Evolutionary conservation across 129 eudicot genomes (phyloP), one percentile per base, ranked within the genome.

Genomic region (Flaveria robusta): DNA sequence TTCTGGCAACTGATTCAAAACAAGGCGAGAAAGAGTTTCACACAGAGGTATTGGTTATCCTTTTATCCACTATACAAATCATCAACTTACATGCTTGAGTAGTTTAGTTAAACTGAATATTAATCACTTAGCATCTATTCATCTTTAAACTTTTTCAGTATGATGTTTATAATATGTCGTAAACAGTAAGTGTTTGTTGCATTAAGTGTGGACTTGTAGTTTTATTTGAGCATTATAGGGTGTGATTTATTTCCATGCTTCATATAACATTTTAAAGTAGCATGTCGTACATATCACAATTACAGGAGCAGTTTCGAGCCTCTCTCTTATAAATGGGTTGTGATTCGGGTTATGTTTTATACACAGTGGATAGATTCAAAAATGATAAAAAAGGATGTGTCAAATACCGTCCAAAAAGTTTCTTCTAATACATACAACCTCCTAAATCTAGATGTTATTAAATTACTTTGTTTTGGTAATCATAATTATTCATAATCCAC

Each of bases 1-100:
- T 90, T 74, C 89, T 93, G 29, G 98, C 96, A 72, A 93, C 95
- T 75, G 86, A 90, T 86, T 93, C 98, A 20, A 93, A 86, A 82
- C 98, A 90, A 86, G 98, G 98, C 71, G 96, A 88, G 81, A 90
- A 83, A 72, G 98, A 93, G 82, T 93, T 93, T 63, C 92, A 93
- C 68, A 88, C 95, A 2, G 98, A 93, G 98, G 97, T 92, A 77
- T 24, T 74, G 29, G 22, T 24, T n/a, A 42, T 72, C 16, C 27
- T 42, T 43, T 39, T 1, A n/a, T 26, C 5, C 23, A 24, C 5
- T n/a, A 24, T 66, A 24, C 55, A 23, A 37, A 26, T 23, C 23
- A 45, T 58, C 43, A 24, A 58, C 18, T 49, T 59, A 45, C 66
- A 67, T 66, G 52, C 50, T 75, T 75, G 37, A n/a, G 31, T 37